These are phyloP conservation scores for Hypoxylon sp. DNA, from an alignment of 2,329 filamentous ascomycete species.

Conservation along the genomic window DNA sequence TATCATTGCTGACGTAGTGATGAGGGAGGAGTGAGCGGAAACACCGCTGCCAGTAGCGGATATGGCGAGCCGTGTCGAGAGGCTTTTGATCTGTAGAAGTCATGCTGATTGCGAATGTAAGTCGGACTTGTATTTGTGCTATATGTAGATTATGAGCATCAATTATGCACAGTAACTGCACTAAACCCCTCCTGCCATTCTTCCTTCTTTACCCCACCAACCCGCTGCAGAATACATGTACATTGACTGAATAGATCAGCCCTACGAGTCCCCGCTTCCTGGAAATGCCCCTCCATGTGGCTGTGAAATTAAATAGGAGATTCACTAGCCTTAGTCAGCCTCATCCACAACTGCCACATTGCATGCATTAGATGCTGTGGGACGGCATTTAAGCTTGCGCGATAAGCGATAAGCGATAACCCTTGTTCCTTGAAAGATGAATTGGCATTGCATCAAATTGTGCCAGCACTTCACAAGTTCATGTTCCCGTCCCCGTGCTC, in stretches of 20 bases:
- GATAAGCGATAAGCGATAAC: constrained; percentile 40
- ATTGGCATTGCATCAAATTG: constrained; percentile 37
- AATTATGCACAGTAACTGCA: background rate
- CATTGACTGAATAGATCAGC: constrained; percentile 20
- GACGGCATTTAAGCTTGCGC: constrained; percentile 1
- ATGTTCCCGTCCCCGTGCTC: background rate
- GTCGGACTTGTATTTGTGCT: too few relatives aligned
- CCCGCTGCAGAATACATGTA: background rate
- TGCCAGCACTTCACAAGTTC: background rate
- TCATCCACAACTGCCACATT: background rate
- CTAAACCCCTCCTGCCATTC: too few relatives aligned
- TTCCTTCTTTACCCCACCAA: background rate
- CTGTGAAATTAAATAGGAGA: background rate
- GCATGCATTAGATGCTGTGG: background rate
- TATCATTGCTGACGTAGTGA: constrained; percentile 89
- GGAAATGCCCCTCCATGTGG: constrained; percentile 30
- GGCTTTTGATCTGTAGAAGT: constrained; percentile 38
- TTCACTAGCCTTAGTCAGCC: constrained; percentile 1
- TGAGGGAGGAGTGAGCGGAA: constrained; percentile 84
- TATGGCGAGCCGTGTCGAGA: constrained; percentile 76
- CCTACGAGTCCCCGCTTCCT: constrained; percentile 29
- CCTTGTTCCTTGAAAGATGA: constrained; percentile 30
- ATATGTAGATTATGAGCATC: too few relatives aligned
- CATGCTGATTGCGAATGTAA: constrained; percentile 23
- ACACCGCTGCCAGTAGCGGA: constrained; percentile 94